Evolutionary conservation across 1,284 basidiomycete species (phyloP), one percentile per base, ranked within the genome.

Genomic region (Rhodotorula sp.): DNA sequence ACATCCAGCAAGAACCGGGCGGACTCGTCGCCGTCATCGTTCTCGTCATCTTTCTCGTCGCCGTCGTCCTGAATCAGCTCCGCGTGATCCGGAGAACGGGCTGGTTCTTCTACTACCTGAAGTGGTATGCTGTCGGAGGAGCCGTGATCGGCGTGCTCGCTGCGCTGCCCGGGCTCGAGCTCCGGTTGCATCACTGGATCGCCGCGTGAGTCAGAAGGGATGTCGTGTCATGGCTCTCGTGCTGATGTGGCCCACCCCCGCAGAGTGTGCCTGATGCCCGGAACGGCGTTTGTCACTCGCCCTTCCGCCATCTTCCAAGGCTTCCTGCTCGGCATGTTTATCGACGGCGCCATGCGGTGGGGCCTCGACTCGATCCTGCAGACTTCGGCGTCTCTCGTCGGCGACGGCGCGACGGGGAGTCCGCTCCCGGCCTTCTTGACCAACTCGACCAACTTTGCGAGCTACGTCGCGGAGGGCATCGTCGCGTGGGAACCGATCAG

Each of bases 41-140:
- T 63, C 79, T 90, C 43, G 78, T 90, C 49, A 82, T 92, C 68
- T 80, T 93, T 54, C 38, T 79, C 16, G 77, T 86, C 8, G 80
- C 85, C 34, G 80, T 89, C 48, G 86, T 85, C 23, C 76, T 90
- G 62, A 93, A 93, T 79, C 92, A 95, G 81, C 78, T 90, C 10
- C 85, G 90, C n/a, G 87, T 93, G 56, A 90, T 93, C 68, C 86
- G 92, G 62, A 89, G 89, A 80, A 91, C 90, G 0, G 91, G 92
- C 0, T 90, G 88, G 86, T 81, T 95, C 45, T 87, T 88, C 5
- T 85, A n/a, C 48, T 78, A 76, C 65, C 65, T 77, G 50, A 68
- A 74, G 38, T 79, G 74, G 73, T 78, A 77, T 66, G 49, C 67
- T 43, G 78, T 85, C 16, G 90, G 90, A 5, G 91, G 87, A 1